Evolutionary conservation across 192 early-diverging fungal species (phyloP), one percentile per base, ranked within the genome.

Genomic region (Jimgerdemannia lactiflua): DNA sequence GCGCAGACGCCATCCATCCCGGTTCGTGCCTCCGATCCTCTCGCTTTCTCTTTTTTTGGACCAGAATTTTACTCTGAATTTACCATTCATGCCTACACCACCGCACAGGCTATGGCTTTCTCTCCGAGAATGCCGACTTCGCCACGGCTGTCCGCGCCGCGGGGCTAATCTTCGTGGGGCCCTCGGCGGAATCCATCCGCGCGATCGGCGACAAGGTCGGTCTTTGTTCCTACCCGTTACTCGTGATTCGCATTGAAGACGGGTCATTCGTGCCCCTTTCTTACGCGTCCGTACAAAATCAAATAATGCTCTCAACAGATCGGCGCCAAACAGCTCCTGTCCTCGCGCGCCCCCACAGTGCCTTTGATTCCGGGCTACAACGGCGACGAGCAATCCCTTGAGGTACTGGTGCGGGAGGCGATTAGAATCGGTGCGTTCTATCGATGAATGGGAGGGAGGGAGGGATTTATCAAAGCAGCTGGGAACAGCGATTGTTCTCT

Each of bases 291-390:
- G n/a, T n/a, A n/a, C 11, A 44, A 80, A 2, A 39, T 43, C 54
- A 49, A 44, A 4, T 67, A 2, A 17, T 69, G 49, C 11, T 7
- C 4, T 39, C 39, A 17, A 44, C 63, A 84, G 84, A 87, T 86
- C 71, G 80, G 80, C 19, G 87, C 89, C 68, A 90, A 90, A 75
- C 80, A 86, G 64, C 79, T 88, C n/a, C 76, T 90, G 19, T 73
- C 82, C n/a, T 79, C 82, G 49, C 75, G 89, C 71, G 84, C 84
- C 17, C 79, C 85, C 11, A 79, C 83, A 3, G 88, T 92, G 8
- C 88, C 90, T 3, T 71, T 89, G 18, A 86, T 92, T 49, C 91
- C 91, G 4, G 90, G 91, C 40, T 92, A 91, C 77, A 88, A 92
- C 72, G 91, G 89, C 69, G 78, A 75, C 4, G 84, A 90, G 74